Base-by-base conservation (phyloP, 108 stramenopile species). In the Pseudonitzschia multiseries region DNA sequence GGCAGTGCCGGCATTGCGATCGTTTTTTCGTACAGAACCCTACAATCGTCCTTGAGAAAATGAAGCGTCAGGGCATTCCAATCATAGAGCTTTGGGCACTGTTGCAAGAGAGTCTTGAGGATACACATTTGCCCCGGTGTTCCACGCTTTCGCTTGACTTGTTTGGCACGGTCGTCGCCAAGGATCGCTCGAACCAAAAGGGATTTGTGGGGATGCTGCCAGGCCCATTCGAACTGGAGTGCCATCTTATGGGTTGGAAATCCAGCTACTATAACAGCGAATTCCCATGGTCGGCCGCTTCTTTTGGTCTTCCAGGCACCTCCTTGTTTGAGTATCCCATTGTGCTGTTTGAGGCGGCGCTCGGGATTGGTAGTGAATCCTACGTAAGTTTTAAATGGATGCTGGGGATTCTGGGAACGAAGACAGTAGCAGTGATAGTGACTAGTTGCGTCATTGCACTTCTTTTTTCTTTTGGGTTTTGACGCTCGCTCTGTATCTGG, bases 141-240 rank as follows among this genome's bases (percentile, higher is more conserved):
- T 13, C 84, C 87, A 24, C 83, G 71, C 29, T 83, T 83, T 0
- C 84, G 60, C n/a, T 77, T 71, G 46, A 85, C 70, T 41, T 61
- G 70, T 42, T 61, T 69, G 20, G 87, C 87, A 18, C 42, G 43
- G 0, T 65, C 72, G 68, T 85, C 81, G 33, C 87, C 90, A 31
- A 89, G 43, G 0, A 65, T 81, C 32, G 75, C 84, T 29, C 88
- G 67, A 24, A 92, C 87, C 1, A 77, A 65, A 41, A 81, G 56
- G 0, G 86, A 87, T 57, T 69, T 81, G 33, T 76, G 72, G 14
- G 82, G 79, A 69, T 92, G 85, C 66, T 92, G 90, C 88, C 88
- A 92, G 24, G 90, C 90, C 90, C 90, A 92, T 70, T 92, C 90
- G 60, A 92, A 92, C 68, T 92, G 88, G 70, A 92, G 71, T 8